Evolutionary conservation across 805 yeast genomes (phyloP).

Genomic region (Teunomyces aglyptinius): DNA sequence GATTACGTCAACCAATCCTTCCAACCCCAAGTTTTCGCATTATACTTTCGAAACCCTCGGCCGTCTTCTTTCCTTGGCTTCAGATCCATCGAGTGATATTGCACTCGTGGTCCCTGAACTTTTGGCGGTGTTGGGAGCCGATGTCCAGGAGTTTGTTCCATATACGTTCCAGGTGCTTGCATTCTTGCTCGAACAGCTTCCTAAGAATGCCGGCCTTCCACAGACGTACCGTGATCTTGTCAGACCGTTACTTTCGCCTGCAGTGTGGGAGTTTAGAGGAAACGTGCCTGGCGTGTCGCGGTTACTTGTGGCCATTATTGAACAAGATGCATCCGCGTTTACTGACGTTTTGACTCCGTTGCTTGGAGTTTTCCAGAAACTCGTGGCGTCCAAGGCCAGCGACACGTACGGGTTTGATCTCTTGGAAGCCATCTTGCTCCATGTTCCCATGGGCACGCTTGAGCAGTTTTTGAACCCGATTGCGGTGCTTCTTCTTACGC

Average conservation of each 20-base stretch:
- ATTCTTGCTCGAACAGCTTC: conserved; percentile 63
- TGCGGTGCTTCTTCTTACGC: conserved; percentile 70
- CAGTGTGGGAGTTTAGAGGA: conserved; percentile 90
- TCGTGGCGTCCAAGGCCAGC: conserved; percentile 79
- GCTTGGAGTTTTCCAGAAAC: conserved; percentile 93
- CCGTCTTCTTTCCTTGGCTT: conserved; percentile 57
- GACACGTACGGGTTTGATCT: conserved; percentile 85
- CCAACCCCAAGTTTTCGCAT: conserved; percentile 92
- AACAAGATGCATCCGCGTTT: conserved; percentile 44
- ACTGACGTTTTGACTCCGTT: conserved; percentile 61
- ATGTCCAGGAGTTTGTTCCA: conserved; percentile 92
- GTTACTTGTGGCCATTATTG: conserved; percentile 64
- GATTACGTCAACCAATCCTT: conserved; percentile 81
- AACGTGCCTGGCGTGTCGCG: conserved; percentile 92
- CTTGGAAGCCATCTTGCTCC: conserved; percentile 62
- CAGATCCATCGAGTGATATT: conserved; percentile 36
- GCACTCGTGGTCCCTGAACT: conserved; percentile 62
- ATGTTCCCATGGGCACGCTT: conserved; percentile 51
- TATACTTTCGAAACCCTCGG: conserved; percentile 88
- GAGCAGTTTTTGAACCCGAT: conserved; percentile 64
- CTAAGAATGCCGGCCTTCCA: conserved; percentile 54
- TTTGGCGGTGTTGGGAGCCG: conserved; percentile 67
- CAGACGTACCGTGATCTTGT: conserved; percentile 61
- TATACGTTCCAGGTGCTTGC: conserved; percentile 90
- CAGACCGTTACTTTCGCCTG: conserved; percentile 83